Conservation (phyloP, 148 eudicot species). For the Salicornia ramosissima region DNA sequence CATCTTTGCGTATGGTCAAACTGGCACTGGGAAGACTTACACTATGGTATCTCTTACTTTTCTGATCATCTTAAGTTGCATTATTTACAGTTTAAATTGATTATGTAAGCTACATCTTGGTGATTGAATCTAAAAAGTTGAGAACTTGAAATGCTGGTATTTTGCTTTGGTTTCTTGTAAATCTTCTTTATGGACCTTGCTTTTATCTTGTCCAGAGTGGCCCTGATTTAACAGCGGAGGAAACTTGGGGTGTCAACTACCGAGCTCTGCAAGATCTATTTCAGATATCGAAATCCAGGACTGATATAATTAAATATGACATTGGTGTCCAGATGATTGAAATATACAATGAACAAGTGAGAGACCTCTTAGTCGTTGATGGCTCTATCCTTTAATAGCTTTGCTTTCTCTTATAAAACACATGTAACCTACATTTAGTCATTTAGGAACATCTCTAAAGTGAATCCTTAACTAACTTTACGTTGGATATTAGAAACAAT, state of each 20-base stretch:
- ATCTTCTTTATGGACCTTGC: slow-evolving; percentile 4
- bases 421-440: too few species aligned
- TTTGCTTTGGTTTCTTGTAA: too few species aligned
- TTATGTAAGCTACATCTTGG: too few species aligned
- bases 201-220: slow-evolving; percentile 56
- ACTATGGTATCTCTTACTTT: too few species aligned
- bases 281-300: slow-evolving; percentile 63
- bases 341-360: slow-evolving; percentile 96
- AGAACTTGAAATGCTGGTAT: too few species aligned
- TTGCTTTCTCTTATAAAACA: too few species aligned
- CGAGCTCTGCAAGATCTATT: slow-evolving; percentile 79
- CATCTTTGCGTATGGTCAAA: slow-evolving; percentile 96
- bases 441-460: too few species aligned
- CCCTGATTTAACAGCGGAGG: slow-evolving; percentile 73
- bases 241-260: slow-evolving; percentile 96
- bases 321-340: slow-evolving; percentile 97
- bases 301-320: slow-evolving; percentile 55
- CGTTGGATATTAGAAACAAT: slow-evolving; percentile 84
- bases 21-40: slow-evolving; percentile 99
- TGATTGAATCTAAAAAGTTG: too few species aligned
- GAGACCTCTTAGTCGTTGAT: slow-evolving; percentile 81
- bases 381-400: slow-evolving; percentile 64
- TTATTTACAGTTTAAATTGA: too few species aligned
- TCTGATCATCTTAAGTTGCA: too few species aligned
- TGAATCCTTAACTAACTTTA: slow-evolving; percentile 51